These are phyloP conservation scores for Termitomyces sp. DNA, from an alignment of 768 basidiomycete species.

Conservation along the genomic window DNA sequence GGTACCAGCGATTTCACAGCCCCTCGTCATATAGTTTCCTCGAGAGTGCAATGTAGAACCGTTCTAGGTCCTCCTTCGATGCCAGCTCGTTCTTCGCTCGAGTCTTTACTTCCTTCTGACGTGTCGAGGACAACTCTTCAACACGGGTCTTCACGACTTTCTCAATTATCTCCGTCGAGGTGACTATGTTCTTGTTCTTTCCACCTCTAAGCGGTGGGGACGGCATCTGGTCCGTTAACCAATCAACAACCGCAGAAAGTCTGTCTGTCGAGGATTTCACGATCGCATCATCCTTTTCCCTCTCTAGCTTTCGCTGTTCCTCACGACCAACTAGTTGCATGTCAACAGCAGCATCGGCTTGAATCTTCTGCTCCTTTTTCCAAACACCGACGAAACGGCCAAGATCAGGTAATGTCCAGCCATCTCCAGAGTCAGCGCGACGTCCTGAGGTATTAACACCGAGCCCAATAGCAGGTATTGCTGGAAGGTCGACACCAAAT, in stretches of 20 bases:
- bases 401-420: constrained; percentile 57
- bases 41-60: constrained; percentile 85
- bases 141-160: constrained; percentile 12
- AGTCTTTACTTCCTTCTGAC: constrained; percentile 18
- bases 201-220: constrained; percentile 16
- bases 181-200: constrained; percentile 5
- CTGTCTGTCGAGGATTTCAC: constrained; percentile 66
- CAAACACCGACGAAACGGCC: constrained; percentile 54
- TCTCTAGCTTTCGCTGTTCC: constrained; percentile 17
- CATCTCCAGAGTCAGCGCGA: constrained; percentile 21
- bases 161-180: constrained; percentile 1
- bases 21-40: constrained; percentile 93
- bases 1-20: constrained; percentile 35
- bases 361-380: constrained; percentile 47
- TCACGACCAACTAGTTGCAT: constrained; percentile 11
- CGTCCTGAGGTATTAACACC: constrained; percentile 16
- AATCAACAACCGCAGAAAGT: constrained; percentile 71
- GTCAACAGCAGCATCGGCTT: constrained; percentile 25
- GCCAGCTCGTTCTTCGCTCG: constrained; percentile 43
- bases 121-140: constrained; percentile 12
- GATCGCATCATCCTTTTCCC: constrained; percentile 37
- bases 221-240: constrained; percentile 71
- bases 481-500: constrained; percentile 53
- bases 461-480: constrained; percentile 37
- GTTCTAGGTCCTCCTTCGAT: constrained; percentile 73